Conservation (phyloP, 345 rosid species). For the Citrus australasica region DNA sequence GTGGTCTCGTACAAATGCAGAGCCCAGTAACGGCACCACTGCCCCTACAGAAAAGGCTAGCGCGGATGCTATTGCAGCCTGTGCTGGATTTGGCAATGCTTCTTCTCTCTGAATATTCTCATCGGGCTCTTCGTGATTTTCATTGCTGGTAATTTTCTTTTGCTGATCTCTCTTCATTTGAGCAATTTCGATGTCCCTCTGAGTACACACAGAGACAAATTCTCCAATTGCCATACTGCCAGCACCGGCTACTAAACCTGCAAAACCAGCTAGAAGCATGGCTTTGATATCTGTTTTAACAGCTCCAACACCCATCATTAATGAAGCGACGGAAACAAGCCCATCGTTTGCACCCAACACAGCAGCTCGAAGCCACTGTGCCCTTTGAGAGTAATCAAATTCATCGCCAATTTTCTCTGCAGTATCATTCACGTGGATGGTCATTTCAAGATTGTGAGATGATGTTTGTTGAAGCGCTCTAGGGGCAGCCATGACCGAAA, state of each 20-base stretch:
- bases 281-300: slow-evolving; percentile 55
- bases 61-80: slow-evolving; percentile 70
- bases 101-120: slow-evolving; percentile 17
- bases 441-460: slow-evolving; percentile 14
- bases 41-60: slow-evolving; percentile 69
- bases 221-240: slow-evolving; percentile 90
- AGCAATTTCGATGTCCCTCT: slow-evolving; percentile 57
- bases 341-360: slow-evolving; percentile 84
- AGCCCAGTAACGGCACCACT: slow-evolving; percentile 48
- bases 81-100: slow-evolving; percentile 54
- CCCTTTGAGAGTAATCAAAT: slow-evolving; percentile 55
- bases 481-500: slow-evolving; percentile 17
- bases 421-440: neutral
- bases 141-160: neutral
- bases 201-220: slow-evolving; percentile 76
- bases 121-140: slow-evolving; percentile 18
- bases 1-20: slow-evolving; percentile 50
- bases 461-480: slow-evolving; percentile 7
- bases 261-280: slow-evolving; percentile 68
- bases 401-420: slow-evolving; percentile 3
- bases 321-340: slow-evolving; percentile 66
- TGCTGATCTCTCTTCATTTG: slow-evolving; percentile 43
- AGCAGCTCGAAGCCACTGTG: slow-evolving; percentile 84
- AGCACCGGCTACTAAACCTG: slow-evolving; percentile 72
- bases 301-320: slow-evolving; percentile 83